Evolutionary conservation across 305 asterid genomes (phyloP), one percentile per base, ranked within the genome.

Genomic region (Caryopteris hybrid): DNA sequence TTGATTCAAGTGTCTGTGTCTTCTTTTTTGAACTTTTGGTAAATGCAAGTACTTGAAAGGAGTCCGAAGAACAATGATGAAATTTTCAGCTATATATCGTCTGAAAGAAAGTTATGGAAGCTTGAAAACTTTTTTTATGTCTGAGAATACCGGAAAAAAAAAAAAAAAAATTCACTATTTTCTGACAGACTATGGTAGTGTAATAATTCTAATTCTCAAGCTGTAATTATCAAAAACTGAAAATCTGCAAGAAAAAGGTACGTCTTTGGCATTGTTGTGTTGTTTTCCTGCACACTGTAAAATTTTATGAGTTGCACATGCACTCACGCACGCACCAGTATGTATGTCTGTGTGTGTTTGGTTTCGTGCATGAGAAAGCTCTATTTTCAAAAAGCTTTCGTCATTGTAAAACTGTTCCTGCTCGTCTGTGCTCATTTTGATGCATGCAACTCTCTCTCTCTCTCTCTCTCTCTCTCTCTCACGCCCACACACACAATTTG

Each of bases 111-210:
- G 74, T 46, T 53, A 61, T 74, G 57, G 68, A 62, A 72, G 74
- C 63, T 76, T 84, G 81, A 78, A 81, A 54, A 51, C 81, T 75
- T 72, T 75, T 43, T 65, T 45, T n/a, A n/a, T n/a, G n/a, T n/a
- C n/a, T n/a, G n/a, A n/a, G n/a, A n/a, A n/a, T n/a, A n/a, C n/a
- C n/a, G n/a, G n/a, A n/a, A n/a, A n/a, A n/a, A n/a, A n/a, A n/a
- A n/a, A n/a, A n/a, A n/a, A 60, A 39, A 48, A 59, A 18, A 39
- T 42, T 59, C 60, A 78, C 64, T 75, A 73, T 74, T 76, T 71
- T 56, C 81, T 61, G 81, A 58, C 80, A 72, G 72, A 66, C 34
- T 29, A 29, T 1, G 68, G 12, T 29, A 62, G 6, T 67, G 72
- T 21, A 34, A 33, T 39, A 76, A 73, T 75, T 74, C 78, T 33